These are phyloP conservation scores for Calonectria crousiana DNA, from an alignment of 2,329 filamentous ascomycete species.

Conservation along the genomic window DNA sequence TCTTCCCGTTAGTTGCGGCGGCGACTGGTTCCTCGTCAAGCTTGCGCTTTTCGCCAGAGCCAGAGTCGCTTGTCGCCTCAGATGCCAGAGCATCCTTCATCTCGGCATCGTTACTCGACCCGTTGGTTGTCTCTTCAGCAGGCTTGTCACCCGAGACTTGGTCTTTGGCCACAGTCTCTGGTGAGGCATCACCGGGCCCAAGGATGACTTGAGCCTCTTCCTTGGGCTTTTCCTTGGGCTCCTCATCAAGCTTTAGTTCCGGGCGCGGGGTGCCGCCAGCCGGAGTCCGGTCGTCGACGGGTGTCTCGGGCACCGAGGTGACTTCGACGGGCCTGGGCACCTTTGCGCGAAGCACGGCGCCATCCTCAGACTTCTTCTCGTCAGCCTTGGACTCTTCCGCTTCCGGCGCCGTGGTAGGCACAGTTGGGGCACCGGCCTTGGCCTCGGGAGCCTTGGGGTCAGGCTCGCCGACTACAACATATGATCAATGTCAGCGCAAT, in stretches of 20 bases:
- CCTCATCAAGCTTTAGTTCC: constrained; percentile 49
- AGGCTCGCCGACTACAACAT: constrained; percentile 46
- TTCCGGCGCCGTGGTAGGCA: constrained; percentile 40
- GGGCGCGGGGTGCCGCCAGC: constrained; percentile 51
- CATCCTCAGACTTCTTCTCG: constrained; percentile 35
- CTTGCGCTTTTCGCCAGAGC: constrained; percentile 54
- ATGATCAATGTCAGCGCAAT: constrained; percentile 30
- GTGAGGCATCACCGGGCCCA: constrained; percentile 40
- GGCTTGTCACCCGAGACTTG: constrained; percentile 28
- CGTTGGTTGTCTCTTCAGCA: constrained; percentile 34
- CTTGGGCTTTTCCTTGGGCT: constrained; percentile 43
- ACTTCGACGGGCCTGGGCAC: constrained; percentile 52
- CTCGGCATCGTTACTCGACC: constrained; percentile 33
- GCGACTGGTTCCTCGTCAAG: constrained; percentile 45
- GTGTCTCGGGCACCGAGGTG: constrained; percentile 51
- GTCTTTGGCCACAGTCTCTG: constrained; percentile 36
- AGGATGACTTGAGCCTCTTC: constrained; percentile 41
- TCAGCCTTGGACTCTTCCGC: constrained; percentile 38
- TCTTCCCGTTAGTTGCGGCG: constrained; percentile 35
- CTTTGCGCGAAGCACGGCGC: constrained; percentile 32
- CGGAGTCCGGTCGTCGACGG: constrained; percentile 50
- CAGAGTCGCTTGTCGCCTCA: constrained; percentile 34
- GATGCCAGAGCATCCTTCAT: constrained; percentile 30
- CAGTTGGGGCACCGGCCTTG: constrained; percentile 42
- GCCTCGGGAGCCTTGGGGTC: constrained; percentile 45